Base-by-base conservation (phyloP, 2,329 filamentous ascomycete genomes). In the Colletotrichum camelliae region DNA sequence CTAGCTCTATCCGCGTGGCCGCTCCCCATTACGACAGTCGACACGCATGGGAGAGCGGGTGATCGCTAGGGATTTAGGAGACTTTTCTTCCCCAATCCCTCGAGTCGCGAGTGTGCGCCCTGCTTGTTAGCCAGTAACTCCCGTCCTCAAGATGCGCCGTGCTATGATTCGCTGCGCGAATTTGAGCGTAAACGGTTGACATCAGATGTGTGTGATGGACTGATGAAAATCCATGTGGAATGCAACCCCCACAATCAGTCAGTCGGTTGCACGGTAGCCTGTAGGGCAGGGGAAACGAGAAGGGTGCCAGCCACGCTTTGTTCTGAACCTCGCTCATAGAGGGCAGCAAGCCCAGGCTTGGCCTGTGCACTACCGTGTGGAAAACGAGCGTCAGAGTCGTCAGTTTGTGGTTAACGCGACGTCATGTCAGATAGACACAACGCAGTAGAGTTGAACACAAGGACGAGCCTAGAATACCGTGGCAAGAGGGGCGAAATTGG, bases 161-260 rank as follows among this genome's bases (percentile, higher is more conserved):
- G 58, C 37, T 65, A 29, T 39, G 37, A 55, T 55, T 70, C 33
- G 69, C 62, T 57, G 37, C 31, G 67, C 43, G 35, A 5, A 21
- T 37, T 13, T 15, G 18, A 62, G 58, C 35, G 43, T 29, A 70
- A 55, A 57, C 9, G 33, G 21, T 55, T 16, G 37, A 48, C 16
- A 35, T 29, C 15, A 29, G 33, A 66, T 57, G 35, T 48, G 27
- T 33, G 37, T 43, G 52, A 61, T 60, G 43, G 65, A 67, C n/a
- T 35, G 43, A 31, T 31, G 13, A 9, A 61, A 67, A 27, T 35
- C 39, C 43, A 33, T 37, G 65, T 65, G 21, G 18, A 60, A 68
- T 68, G 70, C 70, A 68, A 73, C 73, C 70, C 73, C 73, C 70
- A 69, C 73, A 75, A 58, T 73, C 57, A 39, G 37, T 73, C 57